These are phyloP conservation scores for Mycosphaerella sp. DNA, from an alignment of 2,329 filamentous ascomycete species.

Conservation along the genomic window DNA sequence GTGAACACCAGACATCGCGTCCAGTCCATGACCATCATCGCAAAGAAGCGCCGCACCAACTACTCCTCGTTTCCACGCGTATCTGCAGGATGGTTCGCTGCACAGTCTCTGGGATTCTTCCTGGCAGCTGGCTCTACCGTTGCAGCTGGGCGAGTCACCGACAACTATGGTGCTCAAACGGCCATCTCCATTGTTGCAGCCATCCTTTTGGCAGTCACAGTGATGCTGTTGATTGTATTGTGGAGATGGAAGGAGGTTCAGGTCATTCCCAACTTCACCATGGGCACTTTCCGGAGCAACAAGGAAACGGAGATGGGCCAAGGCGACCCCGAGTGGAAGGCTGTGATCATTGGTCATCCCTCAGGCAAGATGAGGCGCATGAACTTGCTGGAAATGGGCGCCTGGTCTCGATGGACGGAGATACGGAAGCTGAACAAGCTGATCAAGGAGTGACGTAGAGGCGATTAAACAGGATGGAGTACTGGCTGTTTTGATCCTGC, in stretches of 20 bases:
- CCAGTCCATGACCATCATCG: slow-evolving; percentile 37
- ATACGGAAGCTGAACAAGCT: slow-evolving; percentile 50
- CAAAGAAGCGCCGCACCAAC: slow-evolving; percentile 51
- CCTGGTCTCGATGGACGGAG: slow-evolving; percentile 64
- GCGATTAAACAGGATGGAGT: background rate
- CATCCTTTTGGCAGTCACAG: slow-evolving; percentile 58
- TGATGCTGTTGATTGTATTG: slow-evolving; percentile 56
- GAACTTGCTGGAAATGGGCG: slow-evolving; percentile 64
- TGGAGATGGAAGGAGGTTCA: slow-evolving; percentile 59
- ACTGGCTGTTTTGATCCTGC: too few relatives aligned
- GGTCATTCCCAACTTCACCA: slow-evolving; percentile 57
- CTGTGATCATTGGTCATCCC: slow-evolving; percentile 65
- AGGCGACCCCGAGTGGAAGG: slow-evolving; percentile 58
- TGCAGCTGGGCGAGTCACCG: slow-evolving; percentile 60
- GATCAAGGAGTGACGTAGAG: slow-evolving; percentile 2
- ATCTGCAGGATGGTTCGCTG: slow-evolving; percentile 61
- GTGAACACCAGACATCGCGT: slow-evolving; percentile 51
- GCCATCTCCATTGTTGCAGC: slow-evolving; percentile 63
- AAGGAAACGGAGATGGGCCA: slow-evolving; percentile 41
- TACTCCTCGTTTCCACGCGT: slow-evolving; percentile 72
- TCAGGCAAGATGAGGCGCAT: slow-evolving; percentile 61
- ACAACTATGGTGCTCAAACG: slow-evolving; percentile 59
- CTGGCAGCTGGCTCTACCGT: slow-evolving; percentile 63
- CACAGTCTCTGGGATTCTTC: slow-evolving; percentile 63
- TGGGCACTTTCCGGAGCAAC: slow-evolving; percentile 25